Evolutionary conservation across 2,329 filamentous ascomycete genomes (phyloP).

Genomic region (Ciborinia camelliae): DNA sequence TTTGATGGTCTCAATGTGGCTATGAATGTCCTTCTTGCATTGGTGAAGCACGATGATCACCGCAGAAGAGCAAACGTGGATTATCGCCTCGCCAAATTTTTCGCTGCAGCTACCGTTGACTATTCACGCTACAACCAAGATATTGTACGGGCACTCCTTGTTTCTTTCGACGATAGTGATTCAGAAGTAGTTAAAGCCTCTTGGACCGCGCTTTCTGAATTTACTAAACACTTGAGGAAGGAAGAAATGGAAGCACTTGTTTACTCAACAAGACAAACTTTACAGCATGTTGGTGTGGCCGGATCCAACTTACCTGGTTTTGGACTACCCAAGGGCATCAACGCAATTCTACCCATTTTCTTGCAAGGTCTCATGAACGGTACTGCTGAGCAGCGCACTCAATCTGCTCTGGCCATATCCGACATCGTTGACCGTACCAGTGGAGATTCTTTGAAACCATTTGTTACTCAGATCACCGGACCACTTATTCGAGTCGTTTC

Average conservation of each 20-base stretch:
- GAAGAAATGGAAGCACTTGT: constrained; percentile 98
- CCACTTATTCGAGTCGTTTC: constrained; percentile 97
- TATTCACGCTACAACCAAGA: constrained; percentile 96
- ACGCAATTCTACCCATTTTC: constrained; percentile 93
- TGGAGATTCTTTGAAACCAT: constrained; percentile 82
- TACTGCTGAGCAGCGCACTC: constrained; percentile 83
- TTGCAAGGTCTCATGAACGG: constrained; percentile 97
- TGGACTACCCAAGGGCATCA: constrained; percentile 91
- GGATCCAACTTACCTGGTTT: constrained; percentile 86
- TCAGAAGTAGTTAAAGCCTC: constrained; percentile 80
- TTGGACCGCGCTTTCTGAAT: constrained; percentile 80
- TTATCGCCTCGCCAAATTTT: constrained; percentile 81
- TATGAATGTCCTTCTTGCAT: constrained; percentile 86
- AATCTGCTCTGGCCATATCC: constrained; percentile 88
- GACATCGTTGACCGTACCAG: constrained; percentile 94
- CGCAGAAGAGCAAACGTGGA: constrained; percentile 74
- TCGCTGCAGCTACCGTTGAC: constrained; percentile 73
- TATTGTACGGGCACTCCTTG: constrained; percentile 82
- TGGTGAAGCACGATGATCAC: constrained; percentile 93
- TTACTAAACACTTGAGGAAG: constrained; percentile 87
- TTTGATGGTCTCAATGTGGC: constrained; percentile 92
- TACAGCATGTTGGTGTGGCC: constrained; percentile 84
- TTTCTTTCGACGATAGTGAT: constrained; percentile 89
- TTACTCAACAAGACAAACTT: constrained; percentile 76
- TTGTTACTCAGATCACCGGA: constrained; percentile 95